A percentile compares a stretch with the other conserved stretches of the same genome.
phyloP scores from a whole-genome alignment of 345 rosid species.

The Balakata baccata region DNA sequence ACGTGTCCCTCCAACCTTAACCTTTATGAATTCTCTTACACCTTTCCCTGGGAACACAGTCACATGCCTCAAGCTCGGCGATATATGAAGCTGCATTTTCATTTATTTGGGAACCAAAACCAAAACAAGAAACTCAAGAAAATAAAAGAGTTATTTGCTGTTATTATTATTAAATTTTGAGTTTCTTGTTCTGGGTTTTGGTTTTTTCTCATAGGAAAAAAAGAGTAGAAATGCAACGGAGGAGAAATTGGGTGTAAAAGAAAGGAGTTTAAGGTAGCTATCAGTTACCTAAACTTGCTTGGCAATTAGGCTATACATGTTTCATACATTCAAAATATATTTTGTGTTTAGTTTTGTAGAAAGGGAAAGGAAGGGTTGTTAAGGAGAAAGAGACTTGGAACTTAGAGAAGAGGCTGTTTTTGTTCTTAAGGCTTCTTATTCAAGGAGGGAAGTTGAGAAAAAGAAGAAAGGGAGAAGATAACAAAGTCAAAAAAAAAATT shows the following conservation, averaged over 20 bases:
- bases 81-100: constrained; percentile 82
- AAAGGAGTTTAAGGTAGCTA: constrained; percentile 42
- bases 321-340: background rate
- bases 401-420: constrained; percentile 18
- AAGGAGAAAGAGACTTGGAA: constrained; percentile 43
- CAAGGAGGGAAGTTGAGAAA: constrained; percentile 52
- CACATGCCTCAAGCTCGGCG: constrained; percentile 92
- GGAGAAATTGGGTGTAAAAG: constrained; percentile 24
- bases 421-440: constrained; percentile 39
- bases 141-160: too few relatives aligned
- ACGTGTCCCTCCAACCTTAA: constrained; percentile 64
- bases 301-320: constrained; percentile 51
- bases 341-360: background rate
- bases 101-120: background rate
- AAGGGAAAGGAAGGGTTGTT: constrained; percentile 38
- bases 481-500: too few relatives aligned
- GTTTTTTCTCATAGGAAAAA: constrained; percentile 13
- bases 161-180: too few relatives aligned
- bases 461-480: background rate
- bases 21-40: constrained; percentile 79
- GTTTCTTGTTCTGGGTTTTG: background rate
- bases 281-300: constrained; percentile 98
- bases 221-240: constrained; percentile 2
- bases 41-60: constrained; percentile 92
- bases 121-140: background rate